A percentile compares a stretch with the other conserved stretches of the same genome.
phyloP scores from a whole-genome alignment of 306 rosid genomes.

The Dicorynia guianensis region DNA sequence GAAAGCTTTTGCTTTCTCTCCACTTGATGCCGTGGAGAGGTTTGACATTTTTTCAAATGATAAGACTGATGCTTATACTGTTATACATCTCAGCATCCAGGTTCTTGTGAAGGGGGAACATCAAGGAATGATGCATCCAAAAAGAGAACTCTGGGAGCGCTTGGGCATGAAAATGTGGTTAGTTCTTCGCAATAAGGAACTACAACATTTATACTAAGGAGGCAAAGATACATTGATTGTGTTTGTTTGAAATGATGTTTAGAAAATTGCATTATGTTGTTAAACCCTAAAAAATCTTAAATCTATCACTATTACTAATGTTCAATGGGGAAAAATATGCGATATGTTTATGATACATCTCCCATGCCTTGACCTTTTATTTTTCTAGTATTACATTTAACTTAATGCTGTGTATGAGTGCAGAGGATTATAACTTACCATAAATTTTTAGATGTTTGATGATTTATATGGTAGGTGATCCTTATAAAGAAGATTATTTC shows the following conservation, averaged over 20 bases:
- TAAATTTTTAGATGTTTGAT: constrained; percentile 12
- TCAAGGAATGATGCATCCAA: constrained; percentile 52
- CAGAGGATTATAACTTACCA: constrained; percentile 6
- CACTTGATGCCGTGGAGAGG: constrained; percentile 4
- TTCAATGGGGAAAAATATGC: constrained; percentile 25
- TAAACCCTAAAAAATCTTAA: background rate
- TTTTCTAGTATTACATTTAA: background rate
- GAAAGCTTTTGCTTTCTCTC: constrained; percentile 31
- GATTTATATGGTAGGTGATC: too few relatives aligned
- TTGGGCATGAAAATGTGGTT: constrained; percentile 55
- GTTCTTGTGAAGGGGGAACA: constrained; percentile 52
- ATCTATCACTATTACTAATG: constrained; percentile 15
- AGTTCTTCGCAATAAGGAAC: constrained; percentile 39
- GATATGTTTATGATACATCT: constrained; percentile 15
- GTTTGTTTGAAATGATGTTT: constrained; percentile 18
- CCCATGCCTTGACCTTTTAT: constrained; percentile 10
- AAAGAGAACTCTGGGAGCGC: constrained; percentile 57
- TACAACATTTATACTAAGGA: constrained; percentile 26
- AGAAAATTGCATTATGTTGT: constrained; percentile 4
- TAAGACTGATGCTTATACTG: constrained; percentile 13
- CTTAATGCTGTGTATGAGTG: constrained; percentile 13
- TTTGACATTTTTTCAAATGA: constrained; percentile 29
- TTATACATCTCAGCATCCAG: constrained; percentile 61
- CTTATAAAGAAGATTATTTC: too few relatives aligned
- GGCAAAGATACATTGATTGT: constrained; percentile 21